Percentiles rank a stretch among this genome's conserved stretches.
Evolutionary conservation across 2,329 filamentous ascomycete genomes (phyloP).

Genomic region (Aspergillus nomiae): DNA sequence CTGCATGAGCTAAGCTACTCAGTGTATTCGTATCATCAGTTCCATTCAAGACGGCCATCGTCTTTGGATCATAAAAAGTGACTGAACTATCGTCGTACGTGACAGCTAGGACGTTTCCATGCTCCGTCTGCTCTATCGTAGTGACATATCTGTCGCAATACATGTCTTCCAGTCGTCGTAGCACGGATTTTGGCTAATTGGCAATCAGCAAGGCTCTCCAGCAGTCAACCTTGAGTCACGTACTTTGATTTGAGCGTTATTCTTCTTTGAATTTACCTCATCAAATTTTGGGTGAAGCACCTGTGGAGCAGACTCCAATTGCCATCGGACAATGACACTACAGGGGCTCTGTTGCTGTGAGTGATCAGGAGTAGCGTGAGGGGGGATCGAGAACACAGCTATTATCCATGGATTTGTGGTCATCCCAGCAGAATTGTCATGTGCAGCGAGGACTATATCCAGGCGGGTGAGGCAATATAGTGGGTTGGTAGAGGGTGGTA

Average conservation of each 20-base stretch:
- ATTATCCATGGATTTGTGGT: slow-evolving; percentile 66
- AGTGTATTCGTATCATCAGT: slow-evolving; percentile 67
- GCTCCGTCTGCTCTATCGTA: slow-evolving; percentile 67
- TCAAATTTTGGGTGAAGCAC: slow-evolving; percentile 75
- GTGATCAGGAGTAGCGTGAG: slow-evolving; percentile 51
- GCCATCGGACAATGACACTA: slow-evolving; percentile 82
- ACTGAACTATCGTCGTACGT: slow-evolving; percentile 78
- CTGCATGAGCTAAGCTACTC: slow-evolving; percentile 72
- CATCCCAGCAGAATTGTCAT: slow-evolving; percentile 60
- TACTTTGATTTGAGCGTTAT: slow-evolving; percentile 50
- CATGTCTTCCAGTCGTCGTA: slow-evolving; percentile 69
- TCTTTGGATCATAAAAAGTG: slow-evolving; percentile 75
- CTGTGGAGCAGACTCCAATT: slow-evolving; percentile 67
- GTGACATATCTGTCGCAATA: slow-evolving; percentile 71
- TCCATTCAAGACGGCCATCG: slow-evolving; percentile 68
- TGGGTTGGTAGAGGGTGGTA: slow-evolving; percentile 29
- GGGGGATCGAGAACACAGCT: slow-evolving; percentile 68
- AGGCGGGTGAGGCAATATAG: slow-evolving; percentile 70
- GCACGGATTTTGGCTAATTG: slow-evolving; percentile 48
- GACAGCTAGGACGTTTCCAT: slow-evolving; percentile 71
- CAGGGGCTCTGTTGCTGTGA: slow-evolving; percentile 66
- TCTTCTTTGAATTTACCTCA: slow-evolving; percentile 68
- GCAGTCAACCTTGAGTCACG: not conserved
- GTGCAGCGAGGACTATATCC: slow-evolving; percentile 68
- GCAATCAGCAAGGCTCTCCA: slow-evolving; percentile 20